These are phyloP conservation scores for Microbotryum scabiosae DNA, from an alignment of 1,284 basidiomycete genomes.

Conservation along the genomic window DNA sequence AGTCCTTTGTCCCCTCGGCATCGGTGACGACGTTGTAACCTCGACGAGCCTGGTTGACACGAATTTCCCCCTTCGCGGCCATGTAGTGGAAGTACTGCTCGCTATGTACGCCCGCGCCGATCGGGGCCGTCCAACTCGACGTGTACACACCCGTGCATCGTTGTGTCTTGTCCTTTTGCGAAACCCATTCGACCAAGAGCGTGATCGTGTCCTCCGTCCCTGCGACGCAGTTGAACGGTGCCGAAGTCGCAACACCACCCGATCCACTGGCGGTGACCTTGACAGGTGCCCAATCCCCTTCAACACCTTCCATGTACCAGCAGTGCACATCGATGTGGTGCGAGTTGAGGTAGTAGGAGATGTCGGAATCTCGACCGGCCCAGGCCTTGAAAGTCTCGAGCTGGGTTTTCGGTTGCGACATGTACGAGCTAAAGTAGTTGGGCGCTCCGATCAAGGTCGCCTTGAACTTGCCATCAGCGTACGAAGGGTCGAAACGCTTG, in stretches of 20 bases:
- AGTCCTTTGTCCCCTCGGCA: constrained; percentile 52
- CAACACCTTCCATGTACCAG: constrained; percentile 71
- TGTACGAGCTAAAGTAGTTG: constrained; percentile 62
- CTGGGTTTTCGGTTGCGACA: constrained; percentile 92
- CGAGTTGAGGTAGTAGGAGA: constrained; percentile 76
- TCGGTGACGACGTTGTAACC: constrained; percentile 68
- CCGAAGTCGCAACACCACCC: constrained; percentile 75
- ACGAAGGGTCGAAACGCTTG: constrained; percentile 74
- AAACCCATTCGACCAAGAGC: constrained; percentile 85
- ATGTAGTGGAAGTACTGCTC: constrained; percentile 92
- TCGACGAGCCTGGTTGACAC: constrained; percentile 83
- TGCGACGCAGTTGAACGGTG: constrained; percentile 72
- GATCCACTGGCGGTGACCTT: constrained; percentile 80
- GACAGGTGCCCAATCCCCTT: constrained; percentile 57
- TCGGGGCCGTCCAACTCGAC: constrained; percentile 49
- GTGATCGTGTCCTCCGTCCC: constrained; percentile 91
- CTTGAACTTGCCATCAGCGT: constrained; percentile 78
- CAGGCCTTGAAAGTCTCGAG: constrained; percentile 87
- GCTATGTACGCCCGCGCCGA: constrained; percentile 55
- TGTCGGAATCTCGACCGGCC: constrained; percentile 88
- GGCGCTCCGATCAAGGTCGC: constrained; percentile 71
- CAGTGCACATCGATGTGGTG: constrained; percentile 73
- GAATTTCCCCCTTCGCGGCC: constrained; percentile 84
- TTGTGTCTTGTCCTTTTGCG: constrained; percentile 49
- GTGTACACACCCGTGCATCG: constrained; percentile 77